Conservation (phyloP, 1,139 yeast genomes). For the Candida freyschussii region DNA sequence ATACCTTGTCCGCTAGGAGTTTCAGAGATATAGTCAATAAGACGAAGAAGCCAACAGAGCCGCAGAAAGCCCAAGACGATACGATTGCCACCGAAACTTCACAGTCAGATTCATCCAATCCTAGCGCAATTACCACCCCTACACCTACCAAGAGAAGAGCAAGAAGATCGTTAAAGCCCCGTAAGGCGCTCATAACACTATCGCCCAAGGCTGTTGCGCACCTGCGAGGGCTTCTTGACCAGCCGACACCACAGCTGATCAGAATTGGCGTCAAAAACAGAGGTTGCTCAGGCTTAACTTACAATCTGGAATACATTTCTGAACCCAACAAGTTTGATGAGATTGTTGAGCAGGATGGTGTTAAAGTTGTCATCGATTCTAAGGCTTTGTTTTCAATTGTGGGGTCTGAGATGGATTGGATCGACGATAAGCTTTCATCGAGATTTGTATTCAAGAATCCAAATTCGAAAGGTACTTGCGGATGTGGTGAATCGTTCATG, state of each 20-base stretch:
- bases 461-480: conserved; percentile 95
- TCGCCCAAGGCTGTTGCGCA: conserved; percentile 72
- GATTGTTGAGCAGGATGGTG: conserved; percentile 87
- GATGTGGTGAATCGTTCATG: conserved; percentile 98
- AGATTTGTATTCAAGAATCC: conserved; percentile 92
- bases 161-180: conserved; percentile 70
- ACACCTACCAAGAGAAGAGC: conserved; percentile 36
- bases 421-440: conserved; percentile 85
- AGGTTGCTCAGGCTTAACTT: conserved; percentile 94
- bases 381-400: conserved; percentile 93
- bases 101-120: conserved; percentile 1
- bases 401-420: conserved; percentile 98
- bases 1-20: conserved; percentile 23
- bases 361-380: conserved; percentile 87
- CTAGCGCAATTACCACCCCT: conserved; percentile 3
- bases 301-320: conserved; percentile 84
- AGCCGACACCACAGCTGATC: conserved; percentile 84
- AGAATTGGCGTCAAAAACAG: conserved; percentile 92
- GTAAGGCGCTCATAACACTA: conserved; percentile 82
- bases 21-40: conserved; percentile 24
- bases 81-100: conserved; percentile 2
- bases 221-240: conserved; percentile 58
- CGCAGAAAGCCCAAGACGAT: neutral
- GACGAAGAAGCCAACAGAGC: conserved; percentile 8
- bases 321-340: conserved; percentile 94